Conservation (phyloP, 2,329 filamentous ascomycete genomes). For the Elsinoe perseae region DNA sequence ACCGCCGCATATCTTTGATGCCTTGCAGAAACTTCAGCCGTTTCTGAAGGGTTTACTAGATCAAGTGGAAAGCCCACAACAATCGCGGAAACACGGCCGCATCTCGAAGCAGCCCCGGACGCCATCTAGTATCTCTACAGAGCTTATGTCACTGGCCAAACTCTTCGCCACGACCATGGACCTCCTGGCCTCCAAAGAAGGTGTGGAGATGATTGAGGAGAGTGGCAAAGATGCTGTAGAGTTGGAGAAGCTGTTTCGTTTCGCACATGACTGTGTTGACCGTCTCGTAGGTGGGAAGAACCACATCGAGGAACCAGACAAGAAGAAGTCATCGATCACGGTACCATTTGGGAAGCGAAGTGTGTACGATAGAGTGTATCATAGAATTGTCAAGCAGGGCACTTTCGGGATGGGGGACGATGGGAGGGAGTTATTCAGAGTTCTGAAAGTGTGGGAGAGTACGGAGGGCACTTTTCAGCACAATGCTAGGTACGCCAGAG, state of each 20-base stretch:
- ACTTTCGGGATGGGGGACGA: neutral
- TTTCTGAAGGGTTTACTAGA: neutral
- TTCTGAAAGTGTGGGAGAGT: neutral
- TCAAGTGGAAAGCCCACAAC: neutral
- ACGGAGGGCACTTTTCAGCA: neutral
- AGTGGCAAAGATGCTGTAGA: neutral
- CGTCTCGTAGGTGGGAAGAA: neutral
- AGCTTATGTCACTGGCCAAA: neutral
- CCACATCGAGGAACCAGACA: neutral
- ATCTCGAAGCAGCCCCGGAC: neutral
- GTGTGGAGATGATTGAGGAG: neutral
- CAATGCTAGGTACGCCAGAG: neutral
- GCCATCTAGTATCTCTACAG: neutral
- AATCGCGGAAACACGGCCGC: neutral
- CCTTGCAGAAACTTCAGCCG: neutral
- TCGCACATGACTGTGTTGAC: neutral
- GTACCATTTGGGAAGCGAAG: neutral
- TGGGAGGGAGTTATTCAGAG: neutral
- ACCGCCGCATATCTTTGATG: slow-evolving; percentile 25
- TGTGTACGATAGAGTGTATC: neutral
- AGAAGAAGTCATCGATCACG: neutral
- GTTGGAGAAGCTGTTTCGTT: neutral
- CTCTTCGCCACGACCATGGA: neutral
- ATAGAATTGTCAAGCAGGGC: neutral
- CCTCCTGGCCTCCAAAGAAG: neutral